A percentile compares a stretch with the other conserved stretches of the same genome.
These are phyloP conservation scores for Globisporangium mamillatum DNA, from an alignment of 352 stramenopile species.

Conservation along the genomic window DNA sequence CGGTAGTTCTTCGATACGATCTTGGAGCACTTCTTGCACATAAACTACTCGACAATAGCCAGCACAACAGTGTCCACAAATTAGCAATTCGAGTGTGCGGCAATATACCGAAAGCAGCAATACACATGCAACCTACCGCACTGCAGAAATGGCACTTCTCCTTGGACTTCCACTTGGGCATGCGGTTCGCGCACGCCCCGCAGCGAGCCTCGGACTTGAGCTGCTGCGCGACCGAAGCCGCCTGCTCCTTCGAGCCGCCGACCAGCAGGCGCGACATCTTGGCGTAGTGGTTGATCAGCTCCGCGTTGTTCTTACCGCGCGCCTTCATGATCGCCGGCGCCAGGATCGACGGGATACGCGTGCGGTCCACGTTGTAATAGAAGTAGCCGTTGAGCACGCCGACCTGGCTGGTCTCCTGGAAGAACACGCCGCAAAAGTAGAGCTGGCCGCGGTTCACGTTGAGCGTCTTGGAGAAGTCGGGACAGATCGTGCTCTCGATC, in stretches of 20 bases:
- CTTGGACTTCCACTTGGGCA: conserved; percentile 58
- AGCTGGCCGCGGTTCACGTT: conserved; percentile 52
- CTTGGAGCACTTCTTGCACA: conserved; percentile 65
- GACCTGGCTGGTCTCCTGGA: conserved; percentile 51
- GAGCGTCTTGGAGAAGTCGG: conserved; percentile 36
- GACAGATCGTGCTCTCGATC: conserved; percentile 60
- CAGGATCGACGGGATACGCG: conserved; percentile 41
- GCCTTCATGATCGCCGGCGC: conserved; percentile 53
- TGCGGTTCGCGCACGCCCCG: conserved; percentile 52
- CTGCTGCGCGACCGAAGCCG: conserved; percentile 38
- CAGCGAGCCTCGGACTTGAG: conserved; percentile 58
- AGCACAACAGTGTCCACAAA: conserved; percentile 1
- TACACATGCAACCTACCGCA: conserved; percentile 41
- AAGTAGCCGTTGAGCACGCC: conserved; percentile 55
- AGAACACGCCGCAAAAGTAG: conserved; percentile 66
- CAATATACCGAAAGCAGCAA: neutral
- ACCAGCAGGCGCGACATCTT: conserved; percentile 48
- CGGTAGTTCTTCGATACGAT: conserved; percentile 64
- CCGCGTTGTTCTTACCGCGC: conserved; percentile 51
- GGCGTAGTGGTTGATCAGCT: conserved; percentile 71
- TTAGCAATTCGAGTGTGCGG: neutral
- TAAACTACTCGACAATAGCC: conserved; percentile 34
- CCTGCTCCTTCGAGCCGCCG: conserved; percentile 27
- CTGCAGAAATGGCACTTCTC: conserved; percentile 57
- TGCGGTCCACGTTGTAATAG: conserved; percentile 55